Base-by-base conservation (phyloP, 2,329 filamentous ascomycete species). In the Rugonectria rugulosa region DNA sequence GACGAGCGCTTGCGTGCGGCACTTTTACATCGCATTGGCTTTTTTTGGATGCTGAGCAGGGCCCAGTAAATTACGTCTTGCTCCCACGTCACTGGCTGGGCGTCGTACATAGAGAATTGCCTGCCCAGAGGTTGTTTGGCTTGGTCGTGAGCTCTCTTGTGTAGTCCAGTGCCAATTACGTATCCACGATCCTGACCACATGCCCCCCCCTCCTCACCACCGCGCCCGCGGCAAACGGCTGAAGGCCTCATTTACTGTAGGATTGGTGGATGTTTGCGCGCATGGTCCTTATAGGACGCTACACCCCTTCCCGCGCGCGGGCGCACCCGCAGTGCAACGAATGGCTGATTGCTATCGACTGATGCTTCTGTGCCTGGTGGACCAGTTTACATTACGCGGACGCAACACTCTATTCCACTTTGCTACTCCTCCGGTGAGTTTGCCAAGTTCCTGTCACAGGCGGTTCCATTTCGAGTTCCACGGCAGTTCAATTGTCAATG, bases 51-150 rank as follows among this genome's bases (percentile, higher is more conserved):
- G 32, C 32, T n/a, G 32, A 37, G 32, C 32, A 37, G 32, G 32
- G 32, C 32, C 32, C 32, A 37, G 32, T 37, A 37, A 37, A 37
- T 37, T 37, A 37, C 32, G 32, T 37, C 32, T 37, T 37, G 32
- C 32, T 37, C 32, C 32, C 32, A 37, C 32, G 32, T 37, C 32
- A n/a, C 32, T 37, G 32, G 32, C 32, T 37, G 32, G 32, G 32
- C 32, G 32, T 37, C 32, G 32, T 37, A 37, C 32, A 37, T 37
- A 37, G 32, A 37, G 32, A 37, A 37, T 37, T 37, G 32, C 32
- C 32, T 37, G 32, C 32, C 32, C 32, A 37, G 32, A 37, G 32
- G 32, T 37, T 37, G 32, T 37, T 37, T 37, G 32, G 32, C 32
- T 37, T 37, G 32, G 32, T 37, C 32, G 32, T 37, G 32, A 37